Evolutionary conservation across 345 rosid species (phyloP).

Genomic region (Arabidopsis thaliana): TAIR10.1 NC_003071.7:12949001-12949500

Average conservation of each 20-base stretch:
- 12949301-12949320: conserved; percentile 66
- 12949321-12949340: conserved; percentile 55
- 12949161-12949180: conserved; percentile 62
- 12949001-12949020: conserved; percentile 51
- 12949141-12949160: conserved; percentile 56
- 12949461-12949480: conserved; percentile 68
- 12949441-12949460: conserved; percentile 57
- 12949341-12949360: conserved; percentile 55
- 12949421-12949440: conserved; percentile 28
- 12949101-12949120: conserved; percentile 57
- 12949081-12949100: conserved; percentile 46
- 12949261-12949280: conserved; percentile 68
- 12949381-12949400: conserved; percentile 58
- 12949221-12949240: conserved; percentile 66
- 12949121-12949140: conserved; percentile 49
- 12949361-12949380: conserved; percentile 53
- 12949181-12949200: conserved; percentile 60
- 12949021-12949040: conserved; percentile 72
- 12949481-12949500: conserved; percentile 52
- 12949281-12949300: conserved; percentile 61
- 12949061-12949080: conserved; percentile 50
- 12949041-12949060: conserved; percentile 66
- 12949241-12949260: conserved; percentile 59
- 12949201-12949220: conserved; percentile 67
- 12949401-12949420: conserved; percentile 41